Evolutionary conservation across 257 asterid species (phyloP).

Genomic region (Coffea eugenioides): DNA sequence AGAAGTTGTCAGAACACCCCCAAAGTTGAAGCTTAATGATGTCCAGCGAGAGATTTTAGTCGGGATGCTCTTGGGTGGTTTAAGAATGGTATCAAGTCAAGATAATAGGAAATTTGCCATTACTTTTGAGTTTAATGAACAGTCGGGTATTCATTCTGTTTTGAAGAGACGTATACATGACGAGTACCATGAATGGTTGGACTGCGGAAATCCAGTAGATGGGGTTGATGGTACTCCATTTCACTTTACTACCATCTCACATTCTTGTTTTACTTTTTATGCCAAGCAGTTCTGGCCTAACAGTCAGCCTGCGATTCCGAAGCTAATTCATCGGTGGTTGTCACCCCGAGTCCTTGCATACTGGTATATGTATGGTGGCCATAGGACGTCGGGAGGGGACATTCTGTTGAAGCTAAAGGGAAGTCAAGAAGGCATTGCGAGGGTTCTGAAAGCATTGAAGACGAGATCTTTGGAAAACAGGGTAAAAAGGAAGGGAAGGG

Average conservation of each 20-base stretch:
- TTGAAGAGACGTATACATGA: slow-evolving; percentile 57
- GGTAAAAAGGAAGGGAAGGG: slow-evolving; percentile 58
- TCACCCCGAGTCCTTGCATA: slow-evolving; percentile 89
- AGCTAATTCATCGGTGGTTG: slow-evolving; percentile 83
- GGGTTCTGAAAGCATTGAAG: slow-evolving; percentile 50
- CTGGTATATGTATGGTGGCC: slow-evolving; percentile 94
- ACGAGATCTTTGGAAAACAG: slow-evolving; percentile 49
- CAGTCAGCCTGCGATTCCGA: slow-evolving; percentile 61
- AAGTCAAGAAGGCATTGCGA: slow-evolving; percentile 50
- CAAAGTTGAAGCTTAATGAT: slow-evolving; percentile 55
- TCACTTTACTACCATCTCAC: slow-evolving; percentile 53
- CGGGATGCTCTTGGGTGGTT: slow-evolving; percentile 78
- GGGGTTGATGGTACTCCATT: slow-evolving; percentile 37
- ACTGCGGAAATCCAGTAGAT: slow-evolving; percentile 26
- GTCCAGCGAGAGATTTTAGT: slow-evolving; percentile 79
- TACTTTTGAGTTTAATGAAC: slow-evolving; percentile 57
- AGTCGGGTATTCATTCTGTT: slow-evolving; percentile 44
- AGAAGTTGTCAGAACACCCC: slow-evolving; percentile 39
- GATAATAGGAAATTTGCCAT: slow-evolving; percentile 40
- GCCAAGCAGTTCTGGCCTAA: slow-evolving; percentile 78
- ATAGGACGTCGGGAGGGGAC: slow-evolving; percentile 74
- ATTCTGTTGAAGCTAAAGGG: slow-evolving; percentile 72
- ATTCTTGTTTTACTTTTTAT: slow-evolving; percentile 61
- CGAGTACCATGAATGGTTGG: slow-evolving; percentile 77
- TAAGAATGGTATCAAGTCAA: slow-evolving; percentile 44